Evolutionary conservation across 2,329 filamentous ascomycete species (phyloP).

Genomic region (Claviceps purpurea): DNA sequence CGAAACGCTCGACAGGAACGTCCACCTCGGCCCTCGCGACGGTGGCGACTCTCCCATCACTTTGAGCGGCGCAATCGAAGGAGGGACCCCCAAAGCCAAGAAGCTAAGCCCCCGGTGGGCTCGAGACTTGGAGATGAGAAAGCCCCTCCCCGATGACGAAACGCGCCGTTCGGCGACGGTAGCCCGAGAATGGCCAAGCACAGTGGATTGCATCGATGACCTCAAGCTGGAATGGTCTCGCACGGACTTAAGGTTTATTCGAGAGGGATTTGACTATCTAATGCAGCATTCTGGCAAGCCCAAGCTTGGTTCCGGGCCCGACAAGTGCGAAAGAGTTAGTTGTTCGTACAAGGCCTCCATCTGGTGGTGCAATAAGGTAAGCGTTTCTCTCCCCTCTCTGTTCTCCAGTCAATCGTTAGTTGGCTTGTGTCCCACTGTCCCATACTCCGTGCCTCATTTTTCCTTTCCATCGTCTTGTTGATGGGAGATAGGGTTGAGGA

Average conservation of each 20-base stretch:
- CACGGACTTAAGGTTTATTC: not conserved
- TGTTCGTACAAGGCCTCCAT: not conserved
- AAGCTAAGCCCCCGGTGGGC: not conserved
- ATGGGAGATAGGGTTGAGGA: too few species aligned
- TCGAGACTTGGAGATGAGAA: not conserved
- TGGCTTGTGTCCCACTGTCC: too few species aligned
- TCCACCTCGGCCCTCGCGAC: not conserved
- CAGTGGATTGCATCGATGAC: not conserved
- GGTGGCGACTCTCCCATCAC: not conserved
- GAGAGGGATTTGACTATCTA: not conserved
- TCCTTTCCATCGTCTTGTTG: too few species aligned
- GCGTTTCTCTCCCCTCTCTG: not conserved
- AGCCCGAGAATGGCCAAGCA: not conserved
- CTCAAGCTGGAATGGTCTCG: not conserved
- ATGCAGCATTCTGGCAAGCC: not conserved
- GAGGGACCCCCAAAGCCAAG: not conserved
- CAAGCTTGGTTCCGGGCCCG: not conserved
- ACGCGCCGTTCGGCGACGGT: not conserved
- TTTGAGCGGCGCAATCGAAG: not conserved
- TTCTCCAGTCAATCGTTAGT: not conserved
- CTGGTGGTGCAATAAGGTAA: conserved; percentile 5
- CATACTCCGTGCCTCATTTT: too few species aligned
- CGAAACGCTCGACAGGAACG: not conserved
- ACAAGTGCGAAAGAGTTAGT: not conserved
- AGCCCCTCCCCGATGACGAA: not conserved